Base-by-base conservation (phyloP, 2,329 filamentous ascomycete genomes). In the Tolypocladium inflatum region DNA sequence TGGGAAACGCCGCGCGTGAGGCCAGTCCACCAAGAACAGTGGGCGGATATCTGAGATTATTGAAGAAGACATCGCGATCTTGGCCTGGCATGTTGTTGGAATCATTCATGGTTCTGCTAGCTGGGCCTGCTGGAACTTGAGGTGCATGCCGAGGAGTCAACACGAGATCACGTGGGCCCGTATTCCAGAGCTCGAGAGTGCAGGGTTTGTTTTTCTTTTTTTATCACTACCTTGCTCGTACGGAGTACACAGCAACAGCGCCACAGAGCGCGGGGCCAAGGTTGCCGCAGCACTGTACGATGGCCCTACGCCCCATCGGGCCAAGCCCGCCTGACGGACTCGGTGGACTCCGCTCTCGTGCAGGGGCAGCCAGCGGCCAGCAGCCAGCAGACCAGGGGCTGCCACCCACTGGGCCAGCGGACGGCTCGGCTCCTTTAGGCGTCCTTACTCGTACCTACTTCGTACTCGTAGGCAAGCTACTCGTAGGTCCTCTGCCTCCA, bases 151-250 rank as follows among this genome's bases (percentile, higher is more conserved):
- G 52, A 19, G 30, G 50, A 5, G n/a, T 51, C 60, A 65, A 69
- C 67, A 69, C 67, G 67, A 69, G 67, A 63, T 68, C 67, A 69
- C 61, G 67, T 69, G 67, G 63, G 2, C 26, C 52, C 58, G 58
- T 59, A 60, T 56, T 55, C 42, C 39, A 38, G 21, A 23, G 30
- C 42, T 23, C 10, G 51, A 11, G 33, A 15, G 21, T 23, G 51
- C 21, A 11, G 26, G 17, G 30, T n/a, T 45, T 55, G 53, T 53
- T 55, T 55, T 57, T 56, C 55, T 58, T 38, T 59, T 56, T 57
- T 58, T 60, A 55, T 55, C 56, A 52, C 54, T 19, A n/a, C n/a
- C n/a, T n/a, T n/a, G n/a, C n/a, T n/a, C n/a, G n/a, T n/a, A n/a
- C n/a, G n/a, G n/a, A n/a, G n/a, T n/a, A n/a, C n/a, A 9, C 53